Percentiles rank a stretch among this genome's conserved stretches.
Conservation (phyloP, 2,329 filamentous ascomycete species). For the Alternaria brassicae region DNA sequence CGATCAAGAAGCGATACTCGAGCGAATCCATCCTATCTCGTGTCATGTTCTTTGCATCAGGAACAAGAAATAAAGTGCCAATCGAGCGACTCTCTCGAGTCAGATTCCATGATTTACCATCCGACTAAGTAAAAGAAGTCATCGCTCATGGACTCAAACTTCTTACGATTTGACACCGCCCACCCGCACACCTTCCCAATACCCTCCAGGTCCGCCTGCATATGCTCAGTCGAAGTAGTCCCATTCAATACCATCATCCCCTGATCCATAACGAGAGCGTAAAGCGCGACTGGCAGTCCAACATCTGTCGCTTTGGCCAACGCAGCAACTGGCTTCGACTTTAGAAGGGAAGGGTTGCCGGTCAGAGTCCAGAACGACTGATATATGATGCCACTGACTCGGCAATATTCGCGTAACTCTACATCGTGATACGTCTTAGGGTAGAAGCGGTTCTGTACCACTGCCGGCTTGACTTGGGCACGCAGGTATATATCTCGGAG, state of each 20-base stretch:
- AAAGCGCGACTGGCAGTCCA: conserved; percentile 59
- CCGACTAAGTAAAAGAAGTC: conserved; percentile 26
- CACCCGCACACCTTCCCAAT: conserved; percentile 53
- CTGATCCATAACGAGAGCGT: conserved; percentile 63
- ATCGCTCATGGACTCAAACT: conserved; percentile 56
- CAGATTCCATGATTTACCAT: neutral
- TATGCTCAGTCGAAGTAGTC: conserved; percentile 60
- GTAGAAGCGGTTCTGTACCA: conserved; percentile 81
- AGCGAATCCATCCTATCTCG: too few relatives aligned
- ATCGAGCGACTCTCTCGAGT: neutral
- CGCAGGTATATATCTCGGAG: conserved; percentile 62
- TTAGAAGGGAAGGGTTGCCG: conserved; percentile 62
- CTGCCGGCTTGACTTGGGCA: conserved; percentile 60
- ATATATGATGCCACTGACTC: conserved; percentile 61
- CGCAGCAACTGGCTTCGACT: conserved; percentile 55
- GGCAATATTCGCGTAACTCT: conserved; percentile 64
- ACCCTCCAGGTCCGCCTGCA: conserved; percentile 61
- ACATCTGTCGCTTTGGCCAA: conserved; percentile 58
- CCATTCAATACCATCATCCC: conserved; percentile 63
- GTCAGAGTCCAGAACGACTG: conserved; percentile 69
- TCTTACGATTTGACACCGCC: conserved; percentile 53
- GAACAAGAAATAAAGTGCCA: neutral
- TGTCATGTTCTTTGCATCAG: neutral
- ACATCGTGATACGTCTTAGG: conserved; percentile 65
- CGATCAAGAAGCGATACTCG: neutral